phyloP scores from a whole-genome alignment of 768 basidiomycete genomes.

The Butyriboletus loyo region DNA sequence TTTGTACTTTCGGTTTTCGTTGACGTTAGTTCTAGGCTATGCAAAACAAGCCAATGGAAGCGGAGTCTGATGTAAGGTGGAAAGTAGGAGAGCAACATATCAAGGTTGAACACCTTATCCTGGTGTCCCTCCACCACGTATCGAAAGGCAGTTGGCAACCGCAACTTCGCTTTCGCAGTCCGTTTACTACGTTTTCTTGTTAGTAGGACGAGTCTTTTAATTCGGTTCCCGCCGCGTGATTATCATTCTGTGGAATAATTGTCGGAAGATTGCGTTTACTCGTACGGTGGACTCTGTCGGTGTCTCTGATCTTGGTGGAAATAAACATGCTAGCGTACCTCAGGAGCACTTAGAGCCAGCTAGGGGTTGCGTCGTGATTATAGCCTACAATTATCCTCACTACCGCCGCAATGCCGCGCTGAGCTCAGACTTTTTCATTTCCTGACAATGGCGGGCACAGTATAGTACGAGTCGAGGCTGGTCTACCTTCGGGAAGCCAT shows the following conservation, averaged over 20 bases:
- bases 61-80: constrained; percentile 61
- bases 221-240: neutral
- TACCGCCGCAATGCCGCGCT: too few species aligned
- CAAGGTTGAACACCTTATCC: constrained; percentile 61
- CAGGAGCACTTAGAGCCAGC: too few species aligned
- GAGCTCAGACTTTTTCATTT: too few species aligned
- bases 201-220: constrained; percentile 2
- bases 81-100: constrained; percentile 57
- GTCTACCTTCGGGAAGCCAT: too few species aligned
- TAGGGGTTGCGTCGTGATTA: neutral
- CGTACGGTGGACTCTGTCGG: neutral
- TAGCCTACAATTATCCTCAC: too few species aligned
- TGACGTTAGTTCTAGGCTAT: constrained; percentile 41
- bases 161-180: constrained; percentile 52
- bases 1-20: neutral
- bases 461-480: too few species aligned
- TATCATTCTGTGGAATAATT: neutral
- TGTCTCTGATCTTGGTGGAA: neutral
- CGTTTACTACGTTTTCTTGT: neutral
- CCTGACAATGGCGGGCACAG: too few species aligned
- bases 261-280: neutral
- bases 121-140: constrained; percentile 80
- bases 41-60: constrained; percentile 53
- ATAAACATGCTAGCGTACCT: too few species aligned
- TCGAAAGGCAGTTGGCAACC: constrained; percentile 84